Evolutionary conservation across 495 filamentous ascomycete genomes (phyloP), one percentile per base, ranked within the genome.

Genomic region (Cairneyella variabilis): DNA sequence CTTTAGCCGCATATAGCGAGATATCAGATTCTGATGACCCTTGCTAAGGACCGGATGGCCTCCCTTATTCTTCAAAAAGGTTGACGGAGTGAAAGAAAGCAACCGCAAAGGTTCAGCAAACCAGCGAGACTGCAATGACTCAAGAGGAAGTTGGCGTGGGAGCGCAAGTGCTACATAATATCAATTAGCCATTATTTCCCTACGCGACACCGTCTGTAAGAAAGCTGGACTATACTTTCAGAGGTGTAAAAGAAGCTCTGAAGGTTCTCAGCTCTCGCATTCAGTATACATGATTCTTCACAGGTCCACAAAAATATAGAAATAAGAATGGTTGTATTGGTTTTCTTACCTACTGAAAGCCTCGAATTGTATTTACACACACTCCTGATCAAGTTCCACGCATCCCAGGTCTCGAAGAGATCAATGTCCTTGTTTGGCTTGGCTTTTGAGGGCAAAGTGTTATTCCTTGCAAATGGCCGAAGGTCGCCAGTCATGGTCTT

Each of bases 31-130:
- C 65, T 96, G 91, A 50, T 97, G 90, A 28, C 77, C 61, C 56
- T 84, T 91, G 18, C 82, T 84, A n/a, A 99, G 76, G 10, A 91
- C 85, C 1, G 90, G 91, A 56, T 88, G 86, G 37, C 90, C 88
- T 53, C 84, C 83, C 38, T 79, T 77, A 66, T 97, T 97, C 32
- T 76, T 76, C 39, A 88, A 75, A 59, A 97, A 99, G 0, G 79
- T 76, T 0, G 75, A 76, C 5, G 75, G 71, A 20, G 81, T 73
- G 25, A 96, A 74, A 0, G 82, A 80, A 1, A 99, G 73, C 48
- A 95, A 76, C 48, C 90, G 88, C 2, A 97, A 73, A 18, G 93
- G 91, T 58, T 99, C 93, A 1, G 89, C 85, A 69, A 90, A 91
- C 93, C 93, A 99, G n/a, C 93, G 79, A 12, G 83, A 84, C 59